These are phyloP conservation scores for Termitomyces sp. DNA, from an alignment of 768 basidiomycete genomes.

Conservation along the genomic window DNA sequence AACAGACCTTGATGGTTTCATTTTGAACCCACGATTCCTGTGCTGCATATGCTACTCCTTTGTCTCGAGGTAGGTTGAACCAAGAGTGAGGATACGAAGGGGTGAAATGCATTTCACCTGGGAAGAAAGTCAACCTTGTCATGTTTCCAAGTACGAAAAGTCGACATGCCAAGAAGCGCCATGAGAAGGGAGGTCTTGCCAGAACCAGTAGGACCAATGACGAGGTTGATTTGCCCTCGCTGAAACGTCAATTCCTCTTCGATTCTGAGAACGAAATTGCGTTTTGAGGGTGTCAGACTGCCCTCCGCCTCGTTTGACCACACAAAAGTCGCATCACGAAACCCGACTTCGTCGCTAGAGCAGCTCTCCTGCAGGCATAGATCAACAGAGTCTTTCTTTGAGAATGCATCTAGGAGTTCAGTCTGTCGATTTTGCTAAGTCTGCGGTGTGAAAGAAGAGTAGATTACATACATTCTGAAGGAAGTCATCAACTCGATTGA, in stretches of 20 bases:
- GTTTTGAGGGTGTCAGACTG: slow-evolving; percentile 33
- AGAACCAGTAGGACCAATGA: slow-evolving; percentile 54
- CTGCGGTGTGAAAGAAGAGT: neutral
- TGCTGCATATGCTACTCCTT: slow-evolving; percentile 73
- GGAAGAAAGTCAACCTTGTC: neutral
- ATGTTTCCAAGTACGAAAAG: neutral
- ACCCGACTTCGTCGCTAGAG: slow-evolving; percentile 35
- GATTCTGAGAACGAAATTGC: slow-evolving; percentile 45
- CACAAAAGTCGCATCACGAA: slow-evolving; percentile 47
- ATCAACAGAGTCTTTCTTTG: slow-evolving; percentile 15
- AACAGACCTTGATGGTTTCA: slow-evolving; percentile 56
- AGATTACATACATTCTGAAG: slow-evolving; percentile 26
- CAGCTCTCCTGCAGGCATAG: slow-evolving; percentile 9
- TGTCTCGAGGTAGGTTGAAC: slow-evolving; percentile 62
- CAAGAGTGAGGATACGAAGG: slow-evolving; percentile 48
- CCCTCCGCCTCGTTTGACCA: slow-evolving; percentile 40
- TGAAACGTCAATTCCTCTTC: slow-evolving; percentile 53
- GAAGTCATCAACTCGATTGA: slow-evolving; percentile 47
- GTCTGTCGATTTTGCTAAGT: slow-evolving; percentile 24
- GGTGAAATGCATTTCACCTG: slow-evolving; percentile 64
- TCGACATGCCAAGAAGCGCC: slow-evolving; percentile 44
- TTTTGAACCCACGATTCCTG: slow-evolving; percentile 88
- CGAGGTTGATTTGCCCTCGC: slow-evolving; percentile 46
- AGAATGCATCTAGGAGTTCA: slow-evolving; percentile 41
- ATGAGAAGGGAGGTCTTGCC: slow-evolving; percentile 65